Percentiles rank a stretch among this genome's conserved stretches.
These are phyloP conservation scores for Xylaria hypoxylon DNA, from an alignment of 2,329 filamentous ascomycete species.

Conservation along the genomic window DNA sequence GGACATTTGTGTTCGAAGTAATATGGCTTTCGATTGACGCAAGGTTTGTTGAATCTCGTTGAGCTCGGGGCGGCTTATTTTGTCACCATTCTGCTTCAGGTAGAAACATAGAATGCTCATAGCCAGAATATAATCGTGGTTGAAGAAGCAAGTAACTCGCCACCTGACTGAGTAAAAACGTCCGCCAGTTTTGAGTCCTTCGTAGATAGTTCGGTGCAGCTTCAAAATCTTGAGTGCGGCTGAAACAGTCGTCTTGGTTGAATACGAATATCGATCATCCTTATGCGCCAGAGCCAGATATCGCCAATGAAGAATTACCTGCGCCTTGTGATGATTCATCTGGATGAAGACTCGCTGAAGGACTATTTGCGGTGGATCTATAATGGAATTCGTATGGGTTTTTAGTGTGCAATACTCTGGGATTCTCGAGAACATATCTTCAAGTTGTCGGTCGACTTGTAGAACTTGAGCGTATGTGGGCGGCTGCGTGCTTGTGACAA, in stretches of 20 bases:
- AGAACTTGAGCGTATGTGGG: conserved; percentile 41
- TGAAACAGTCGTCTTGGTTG: conserved; percentile 34
- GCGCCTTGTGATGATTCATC: conserved; percentile 48
- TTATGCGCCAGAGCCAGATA: conserved; percentile 41
- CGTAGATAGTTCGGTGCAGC: conserved; percentile 33
- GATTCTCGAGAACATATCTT: conserved; percentile 41
- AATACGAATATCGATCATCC: conserved; percentile 45
- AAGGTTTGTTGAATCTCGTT: conserved; percentile 34
- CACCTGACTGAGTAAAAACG: conserved; percentile 37
- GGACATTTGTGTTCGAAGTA: conserved; percentile 22
- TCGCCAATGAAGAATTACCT: conserved; percentile 50
- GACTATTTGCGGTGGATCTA: conserved; percentile 45
- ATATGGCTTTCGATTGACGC: conserved; percentile 30
- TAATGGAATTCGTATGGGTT: conserved; percentile 37
- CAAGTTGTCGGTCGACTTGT: conserved; percentile 43
- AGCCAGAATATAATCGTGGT: conserved; percentile 36
- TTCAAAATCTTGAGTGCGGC: conserved; percentile 38
- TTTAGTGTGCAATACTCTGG: conserved; percentile 44
- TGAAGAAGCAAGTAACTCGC: conserved; percentile 36
- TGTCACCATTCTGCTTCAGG: conserved; percentile 35
- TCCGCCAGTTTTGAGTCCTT: conserved; percentile 37
- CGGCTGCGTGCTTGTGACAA: conserved; percentile 39
- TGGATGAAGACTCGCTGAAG: conserved; percentile 47
- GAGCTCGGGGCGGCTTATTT: conserved; percentile 27
- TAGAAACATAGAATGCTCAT: conserved; percentile 38